phyloP scores from a whole-genome alignment of 805 yeast species.

The Yarrowia osloensis region DNA sequence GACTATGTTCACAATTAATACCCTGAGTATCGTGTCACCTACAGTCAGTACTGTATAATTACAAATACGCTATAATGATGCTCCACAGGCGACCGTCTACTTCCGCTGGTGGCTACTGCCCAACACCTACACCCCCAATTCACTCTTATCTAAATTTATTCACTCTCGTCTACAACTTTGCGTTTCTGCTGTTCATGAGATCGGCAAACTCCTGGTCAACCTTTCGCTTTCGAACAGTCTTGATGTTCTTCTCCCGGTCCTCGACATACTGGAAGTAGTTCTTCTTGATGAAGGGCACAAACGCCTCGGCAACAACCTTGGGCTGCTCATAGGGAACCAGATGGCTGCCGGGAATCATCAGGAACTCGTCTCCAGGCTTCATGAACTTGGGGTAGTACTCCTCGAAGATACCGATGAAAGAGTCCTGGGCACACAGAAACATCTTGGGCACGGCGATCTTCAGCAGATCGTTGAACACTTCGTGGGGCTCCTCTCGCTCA shows the following conservation, averaged over 20 bases:
- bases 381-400: background rate
- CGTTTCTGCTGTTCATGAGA: background rate
- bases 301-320: slow-evolving; percentile 6
- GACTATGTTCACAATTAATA: no score
- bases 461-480: slow-evolving; percentile 13
- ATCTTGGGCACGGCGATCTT: background rate
- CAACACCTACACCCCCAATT: no score
- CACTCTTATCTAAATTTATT: no score
- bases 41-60: no score
- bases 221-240: background rate
- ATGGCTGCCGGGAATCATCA: slow-evolving; percentile 1
- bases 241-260: slow-evolving; percentile 15
- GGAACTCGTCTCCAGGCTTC: slow-evolving; percentile 13
- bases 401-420: background rate
- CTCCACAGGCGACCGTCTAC: no score
- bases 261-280: background rate
- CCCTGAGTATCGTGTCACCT: no score
- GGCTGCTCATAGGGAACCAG: slow-evolving; percentile 20
- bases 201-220: slow-evolving; percentile 4
- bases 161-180: background rate
- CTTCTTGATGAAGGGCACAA: slow-evolving; percentile 8
- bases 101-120: no score
- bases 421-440: background rate
- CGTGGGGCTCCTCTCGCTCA: slow-evolving; percentile 23
- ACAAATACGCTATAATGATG: no score